phyloP scores from a whole-genome alignment of 2,329 filamentous ascomycete species.

The Pyricularia pennisetigena region DNA sequence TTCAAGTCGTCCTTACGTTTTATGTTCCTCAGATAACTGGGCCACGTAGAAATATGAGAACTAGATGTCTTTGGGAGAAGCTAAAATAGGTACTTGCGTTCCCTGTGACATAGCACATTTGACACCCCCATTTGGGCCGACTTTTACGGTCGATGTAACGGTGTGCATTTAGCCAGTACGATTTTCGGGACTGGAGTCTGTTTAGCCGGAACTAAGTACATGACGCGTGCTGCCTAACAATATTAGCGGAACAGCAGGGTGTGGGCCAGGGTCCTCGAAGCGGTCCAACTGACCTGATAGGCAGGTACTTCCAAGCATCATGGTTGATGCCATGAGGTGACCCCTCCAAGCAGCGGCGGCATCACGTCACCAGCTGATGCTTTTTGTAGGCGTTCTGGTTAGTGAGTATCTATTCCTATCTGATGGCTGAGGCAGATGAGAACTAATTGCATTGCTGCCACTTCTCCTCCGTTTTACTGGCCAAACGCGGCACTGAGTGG shows the following conservation, averaged over 20 bases:
- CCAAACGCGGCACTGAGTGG: background rate
- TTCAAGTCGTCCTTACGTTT: too few relatives aligned
- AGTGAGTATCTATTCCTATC: too few relatives aligned
- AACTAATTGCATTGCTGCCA: background rate
- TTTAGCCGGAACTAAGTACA: background rate
- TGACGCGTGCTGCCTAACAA: background rate
- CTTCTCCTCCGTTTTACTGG: background rate
- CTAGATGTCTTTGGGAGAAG: too few relatives aligned
- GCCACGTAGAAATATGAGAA: too few relatives aligned
- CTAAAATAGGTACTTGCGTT: too few relatives aligned
- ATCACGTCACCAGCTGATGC: background rate
- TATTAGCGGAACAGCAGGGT: background rate
- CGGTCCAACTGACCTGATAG: background rate
- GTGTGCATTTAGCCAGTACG: background rate
- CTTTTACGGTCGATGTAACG: background rate
- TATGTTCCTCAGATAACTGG: too few relatives aligned
- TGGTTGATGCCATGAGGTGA: background rate
- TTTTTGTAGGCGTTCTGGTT: background rate
- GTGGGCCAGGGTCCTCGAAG: background rate
- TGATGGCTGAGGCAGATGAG: background rate
- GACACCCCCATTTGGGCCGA: background rate
- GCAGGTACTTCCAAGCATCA: background rate
- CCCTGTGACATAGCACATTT: background rate
- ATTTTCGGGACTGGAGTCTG: background rate
- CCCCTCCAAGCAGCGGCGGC: background rate